Percentiles rank a stretch among this genome's conserved stretches.
phyloP scores from a whole-genome alignment of 176 grass and related monocot genomes.

The Thinopyrum elongatum region DNA sequence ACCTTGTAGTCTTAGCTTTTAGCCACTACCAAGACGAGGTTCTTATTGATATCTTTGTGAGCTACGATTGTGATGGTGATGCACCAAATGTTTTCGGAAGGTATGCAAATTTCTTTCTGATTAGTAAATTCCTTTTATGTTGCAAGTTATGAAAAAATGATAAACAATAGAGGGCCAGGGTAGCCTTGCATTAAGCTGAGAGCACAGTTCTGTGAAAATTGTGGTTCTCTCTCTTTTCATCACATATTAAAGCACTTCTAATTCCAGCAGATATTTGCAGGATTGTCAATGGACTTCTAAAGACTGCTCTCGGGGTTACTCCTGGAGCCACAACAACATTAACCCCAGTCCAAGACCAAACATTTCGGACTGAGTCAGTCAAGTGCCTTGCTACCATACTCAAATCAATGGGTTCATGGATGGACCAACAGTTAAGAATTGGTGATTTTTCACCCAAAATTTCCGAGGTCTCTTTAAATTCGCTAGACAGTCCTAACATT shows the following conservation, averaged over 20 bases:
- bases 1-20: background rate
- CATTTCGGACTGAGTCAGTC: slow-evolving; percentile 87
- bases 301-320: slow-evolving; percentile 92
- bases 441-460: slow-evolving; percentile 81
- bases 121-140: slow-evolving; percentile 9
- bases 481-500: slow-evolving; percentile 55
- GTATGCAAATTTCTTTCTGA: slow-evolving; percentile 43
- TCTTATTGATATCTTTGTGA: slow-evolving; percentile 95
- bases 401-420: slow-evolving; percentile 90
- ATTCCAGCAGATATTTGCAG: slow-evolving; percentile 73
- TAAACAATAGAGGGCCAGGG: background rate
- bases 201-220: background rate
- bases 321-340: slow-evolving; percentile 78
- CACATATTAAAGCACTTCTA: slow-evolving; percentile 52
- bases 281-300: slow-evolving; percentile 92
- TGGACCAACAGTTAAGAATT: slow-evolving; percentile 93
- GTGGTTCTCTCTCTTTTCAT: slow-evolving; percentile 14
- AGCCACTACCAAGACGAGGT: slow-evolving; percentile 16
- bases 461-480: slow-evolving; percentile 63
- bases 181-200: slow-evolving; percentile 7
- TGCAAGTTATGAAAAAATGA: slow-evolving; percentile 2
- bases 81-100: slow-evolving; percentile 94
- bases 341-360: slow-evolving; percentile 77
- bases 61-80: slow-evolving; percentile 96
- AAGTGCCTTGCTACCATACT: slow-evolving; percentile 91